Percentiles rank a stretch among this genome's conserved stretches.
Evolutionary conservation across 2,329 filamentous ascomycete species (phyloP).

Genomic region (Colletotrichum sp.): DNA sequence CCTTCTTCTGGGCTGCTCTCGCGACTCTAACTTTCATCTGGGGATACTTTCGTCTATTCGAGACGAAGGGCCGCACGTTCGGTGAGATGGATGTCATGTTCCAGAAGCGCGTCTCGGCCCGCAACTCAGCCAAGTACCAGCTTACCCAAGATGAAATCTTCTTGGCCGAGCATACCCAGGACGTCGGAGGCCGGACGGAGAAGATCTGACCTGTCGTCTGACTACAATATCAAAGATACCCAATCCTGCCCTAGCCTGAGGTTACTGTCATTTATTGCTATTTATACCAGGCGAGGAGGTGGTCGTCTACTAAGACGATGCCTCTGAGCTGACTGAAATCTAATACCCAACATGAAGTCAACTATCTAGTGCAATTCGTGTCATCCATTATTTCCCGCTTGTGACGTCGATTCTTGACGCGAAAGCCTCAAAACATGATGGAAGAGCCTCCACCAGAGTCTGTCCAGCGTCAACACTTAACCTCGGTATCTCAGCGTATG

Average conservation of each 20-base stretch:
- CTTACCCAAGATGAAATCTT: slow-evolving; percentile 38
- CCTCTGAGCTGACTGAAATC: background rate
- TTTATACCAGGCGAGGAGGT: background rate
- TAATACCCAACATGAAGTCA: background rate
- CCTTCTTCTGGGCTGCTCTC: slow-evolving; percentile 46
- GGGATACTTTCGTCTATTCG: slow-evolving; percentile 47
- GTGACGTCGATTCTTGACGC: background rate
- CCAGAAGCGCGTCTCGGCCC: slow-evolving; percentile 40
- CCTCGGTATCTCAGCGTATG: background rate
- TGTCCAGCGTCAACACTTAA: background rate
- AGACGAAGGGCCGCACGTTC: slow-evolving; percentile 49
- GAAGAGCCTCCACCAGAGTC: background rate
- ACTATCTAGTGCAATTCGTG: background rate
- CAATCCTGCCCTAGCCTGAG: background rate
- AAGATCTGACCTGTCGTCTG: background rate
- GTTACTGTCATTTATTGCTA: background rate
- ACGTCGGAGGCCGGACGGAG: background rate
- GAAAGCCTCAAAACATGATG: background rate
- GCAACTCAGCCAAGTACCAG: slow-evolving; percentile 40
- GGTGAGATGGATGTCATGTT: slow-evolving; percentile 49
- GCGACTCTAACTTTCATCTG: slow-evolving; percentile 41
- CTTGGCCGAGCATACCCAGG: slow-evolving; percentile 1
- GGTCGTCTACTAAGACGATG: background rate
- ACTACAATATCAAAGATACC: slow-evolving; percentile 1
- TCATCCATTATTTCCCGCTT: too few relatives aligned